phyloP scores from a whole-genome alignment of 176 grass and related monocot species.

The Paspalum notatum region DNA sequence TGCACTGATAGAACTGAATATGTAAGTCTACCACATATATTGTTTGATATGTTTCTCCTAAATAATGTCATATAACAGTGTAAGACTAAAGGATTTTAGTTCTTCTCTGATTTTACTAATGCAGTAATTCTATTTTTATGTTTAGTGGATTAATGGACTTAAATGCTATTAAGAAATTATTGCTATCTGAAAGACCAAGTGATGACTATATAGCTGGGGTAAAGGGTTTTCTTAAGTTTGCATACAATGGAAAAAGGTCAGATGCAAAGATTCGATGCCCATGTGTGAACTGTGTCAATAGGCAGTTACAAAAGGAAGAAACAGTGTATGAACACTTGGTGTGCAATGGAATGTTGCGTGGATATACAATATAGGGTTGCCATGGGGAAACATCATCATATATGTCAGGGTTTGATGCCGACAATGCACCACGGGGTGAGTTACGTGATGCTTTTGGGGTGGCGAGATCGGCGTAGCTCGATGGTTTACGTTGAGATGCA shows the following conservation, averaged over 20 bases:
- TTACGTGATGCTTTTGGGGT: too few species aligned
- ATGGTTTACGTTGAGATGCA: too few species aligned
- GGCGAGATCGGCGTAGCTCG: too few species aligned
- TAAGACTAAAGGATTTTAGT: too few species aligned
- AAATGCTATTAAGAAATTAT: constrained; percentile 9
- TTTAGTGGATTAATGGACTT: constrained; percentile 17
- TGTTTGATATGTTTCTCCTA: too few species aligned
- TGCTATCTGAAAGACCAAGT: background rate
- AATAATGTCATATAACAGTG: too few species aligned
- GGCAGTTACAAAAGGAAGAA: background rate
- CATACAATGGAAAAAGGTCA: background rate
- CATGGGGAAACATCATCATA: constrained; percentile 6
- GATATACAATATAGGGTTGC: constrained; percentile 3
- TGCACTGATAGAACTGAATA: too few species aligned
- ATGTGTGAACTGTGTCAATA: constrained; percentile 6
- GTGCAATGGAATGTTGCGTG: constrained; percentile 12
- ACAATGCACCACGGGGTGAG: too few species aligned
- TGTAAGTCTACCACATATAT: too few species aligned
- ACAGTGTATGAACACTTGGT: background rate
- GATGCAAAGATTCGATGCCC: background rate
- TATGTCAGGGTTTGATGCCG: too few species aligned
- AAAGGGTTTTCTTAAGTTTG: constrained; percentile 7
- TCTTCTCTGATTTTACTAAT: background rate
- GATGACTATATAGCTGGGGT: background rate
- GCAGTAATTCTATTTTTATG: background rate